Evolutionary conservation across 345 rosid genomes (phyloP).

Genomic region (Syzygium aqueum): DNA sequence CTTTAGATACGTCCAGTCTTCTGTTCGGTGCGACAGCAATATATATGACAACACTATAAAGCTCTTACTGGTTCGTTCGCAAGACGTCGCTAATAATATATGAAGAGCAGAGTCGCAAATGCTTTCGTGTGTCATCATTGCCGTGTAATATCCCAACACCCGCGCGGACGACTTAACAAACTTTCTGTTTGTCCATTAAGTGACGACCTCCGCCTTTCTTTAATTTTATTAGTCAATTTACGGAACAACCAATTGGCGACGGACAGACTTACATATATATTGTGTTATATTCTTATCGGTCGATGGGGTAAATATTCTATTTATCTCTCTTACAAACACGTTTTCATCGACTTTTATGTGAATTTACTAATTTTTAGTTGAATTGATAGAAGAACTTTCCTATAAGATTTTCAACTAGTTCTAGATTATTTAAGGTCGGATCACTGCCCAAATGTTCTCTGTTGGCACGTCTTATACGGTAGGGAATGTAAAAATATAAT

Average conservation of each 20-base stretch:
- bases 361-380: not conserved
- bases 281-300: not conserved
- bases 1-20: not conserved
- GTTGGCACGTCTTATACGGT: not conserved
- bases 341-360: not conserved
- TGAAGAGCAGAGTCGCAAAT: not conserved
- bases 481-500: not conserved
- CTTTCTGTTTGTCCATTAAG: not conserved
- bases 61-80: not conserved
- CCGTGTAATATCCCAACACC: not conserved
- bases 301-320: not conserved
- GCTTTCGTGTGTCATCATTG: not conserved
- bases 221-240: not conserved
- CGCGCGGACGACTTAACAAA: not conserved
- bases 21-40: not conserved
- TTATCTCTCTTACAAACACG: not conserved
- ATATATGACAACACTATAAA: not conserved
- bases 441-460: not conserved
- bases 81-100: not conserved
- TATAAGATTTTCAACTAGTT: no score
- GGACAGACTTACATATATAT: not conserved
- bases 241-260: not conserved
- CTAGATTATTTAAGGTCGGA: not conserved
- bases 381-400: no score
- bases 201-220: not conserved